Percentiles rank a stretch among this genome's conserved stretches.
phyloP scores from a whole-genome alignment of 176 grass and related monocot species.

The Thinopyrum elongatum region DNA sequence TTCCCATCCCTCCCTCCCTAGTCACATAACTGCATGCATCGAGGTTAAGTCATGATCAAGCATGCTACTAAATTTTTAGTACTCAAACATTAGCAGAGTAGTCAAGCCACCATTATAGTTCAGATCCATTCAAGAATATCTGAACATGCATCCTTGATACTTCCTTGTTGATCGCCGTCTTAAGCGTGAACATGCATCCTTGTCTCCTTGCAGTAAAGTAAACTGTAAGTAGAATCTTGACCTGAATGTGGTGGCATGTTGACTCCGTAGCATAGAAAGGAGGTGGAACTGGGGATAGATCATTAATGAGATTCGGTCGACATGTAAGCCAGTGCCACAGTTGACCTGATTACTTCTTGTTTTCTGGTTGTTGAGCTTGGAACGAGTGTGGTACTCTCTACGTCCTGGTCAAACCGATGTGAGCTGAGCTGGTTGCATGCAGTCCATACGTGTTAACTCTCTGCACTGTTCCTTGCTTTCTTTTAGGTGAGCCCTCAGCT shows the following conservation, averaged over 20 bases:
- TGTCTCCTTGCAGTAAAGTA: not conserved
- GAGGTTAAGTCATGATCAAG: not conserved
- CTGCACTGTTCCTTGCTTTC: not conserved
- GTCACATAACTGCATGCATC: not conserved
- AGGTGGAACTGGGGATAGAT: not conserved
- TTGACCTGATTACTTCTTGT: constrained; percentile 37
- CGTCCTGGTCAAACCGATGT: constrained; percentile 15
- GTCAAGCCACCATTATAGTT: not conserved
- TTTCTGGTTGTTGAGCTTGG: not conserved
- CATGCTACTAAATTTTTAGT: not conserved
- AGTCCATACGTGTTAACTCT: constrained; percentile 20
- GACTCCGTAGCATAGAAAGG: constrained; percentile 15
- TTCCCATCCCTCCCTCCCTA: not conserved
- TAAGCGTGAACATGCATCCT: not conserved
- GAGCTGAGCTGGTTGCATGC: not conserved
- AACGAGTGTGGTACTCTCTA: not conserved
- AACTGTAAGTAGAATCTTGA: not conserved
- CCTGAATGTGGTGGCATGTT: constrained; percentile 36
- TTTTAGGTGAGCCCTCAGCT: constrained; percentile 84
- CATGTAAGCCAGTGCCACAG: not conserved
- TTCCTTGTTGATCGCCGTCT: not conserved
- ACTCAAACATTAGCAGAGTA: not conserved
- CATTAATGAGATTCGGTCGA: constrained; percentile 51
- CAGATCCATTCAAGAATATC: not conserved
- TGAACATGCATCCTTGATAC: not conserved